phyloP scores from a whole-genome alignment of 2,329 filamentous ascomycete species.

The Clonostachys sp. region DNA sequence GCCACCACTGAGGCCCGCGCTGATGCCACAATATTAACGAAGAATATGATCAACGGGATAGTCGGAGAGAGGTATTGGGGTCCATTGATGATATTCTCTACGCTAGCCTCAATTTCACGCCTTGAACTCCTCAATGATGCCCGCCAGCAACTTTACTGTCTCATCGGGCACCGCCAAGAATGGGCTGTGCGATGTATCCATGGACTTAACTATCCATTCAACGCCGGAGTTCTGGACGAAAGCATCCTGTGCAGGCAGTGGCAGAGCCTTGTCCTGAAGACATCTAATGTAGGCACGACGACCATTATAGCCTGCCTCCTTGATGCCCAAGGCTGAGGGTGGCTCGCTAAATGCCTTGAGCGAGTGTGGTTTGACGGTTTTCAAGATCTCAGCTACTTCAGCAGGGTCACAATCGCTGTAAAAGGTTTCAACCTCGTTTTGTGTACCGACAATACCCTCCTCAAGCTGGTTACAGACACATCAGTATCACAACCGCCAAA shows the following conservation, averaged over 20 bases:
- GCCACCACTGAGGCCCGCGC: no score
- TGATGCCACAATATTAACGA: no score
- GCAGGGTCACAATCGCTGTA: conserved; percentile 14
- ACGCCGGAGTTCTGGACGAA: conserved; percentile 9
- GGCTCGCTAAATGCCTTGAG: no score
- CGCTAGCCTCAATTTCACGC: no score
- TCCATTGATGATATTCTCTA: no score
- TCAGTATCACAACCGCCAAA: no score
- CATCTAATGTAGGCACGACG: conserved; percentile 15
- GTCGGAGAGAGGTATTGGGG: no score
- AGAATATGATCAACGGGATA: no score
- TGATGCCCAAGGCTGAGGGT: conserved; percentile 12
- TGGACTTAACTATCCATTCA: not conserved
- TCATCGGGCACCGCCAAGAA: no score
- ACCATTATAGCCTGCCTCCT: conserved; percentile 19
- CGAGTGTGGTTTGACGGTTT: not conserved
- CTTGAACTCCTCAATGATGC: no score
- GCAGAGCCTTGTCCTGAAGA: conserved; percentile 13
- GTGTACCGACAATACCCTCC: not conserved
- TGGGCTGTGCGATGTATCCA: no score
- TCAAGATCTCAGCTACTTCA: conserved; percentile 7
- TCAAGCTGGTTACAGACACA: conserved; percentile 3
- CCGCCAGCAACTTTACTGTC: no score
- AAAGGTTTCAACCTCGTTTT: conserved; percentile 7
- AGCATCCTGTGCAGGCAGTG: conserved; percentile 8